Evolutionary conservation across 768 basidiomycete genomes (phyloP).

Genomic region (Pleurotus pulmonarius): DNA sequence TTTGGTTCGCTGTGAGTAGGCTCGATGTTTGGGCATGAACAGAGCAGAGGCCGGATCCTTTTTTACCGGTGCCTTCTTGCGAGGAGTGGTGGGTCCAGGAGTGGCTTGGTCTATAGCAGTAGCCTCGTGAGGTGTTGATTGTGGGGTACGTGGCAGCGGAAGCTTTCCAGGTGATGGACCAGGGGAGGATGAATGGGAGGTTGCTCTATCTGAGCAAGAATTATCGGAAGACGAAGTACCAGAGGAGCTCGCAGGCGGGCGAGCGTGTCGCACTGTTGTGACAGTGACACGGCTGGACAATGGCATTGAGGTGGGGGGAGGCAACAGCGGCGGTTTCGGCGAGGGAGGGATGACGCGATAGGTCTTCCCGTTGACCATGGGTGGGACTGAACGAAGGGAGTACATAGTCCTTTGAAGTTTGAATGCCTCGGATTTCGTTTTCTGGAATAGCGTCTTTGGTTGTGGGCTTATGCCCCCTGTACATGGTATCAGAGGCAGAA

Average conservation of each 20-base stretch:
- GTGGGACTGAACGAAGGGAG: conserved; percentile 47
- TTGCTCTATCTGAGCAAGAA: background rate
- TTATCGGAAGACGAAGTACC: conserved; percentile 1
- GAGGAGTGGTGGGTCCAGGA: background rate
- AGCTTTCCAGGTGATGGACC: background rate
- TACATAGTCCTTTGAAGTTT: conserved; percentile 64
- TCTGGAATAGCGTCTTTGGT: conserved; percentile 75
- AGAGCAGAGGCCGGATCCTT: conserved; percentile 59
- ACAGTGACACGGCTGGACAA: conserved; percentile 43
- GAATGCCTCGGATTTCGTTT: conserved; percentile 67
- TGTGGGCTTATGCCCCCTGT: conserved; percentile 34
- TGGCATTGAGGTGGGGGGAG: conserved; percentile 23
- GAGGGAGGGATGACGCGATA: conserved; percentile 37
- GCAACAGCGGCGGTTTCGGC: conserved; percentile 29
- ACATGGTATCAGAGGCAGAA: conserved; percentile 10
- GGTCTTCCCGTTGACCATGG: conserved; percentile 45
- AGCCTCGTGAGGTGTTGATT: conserved; percentile 22
- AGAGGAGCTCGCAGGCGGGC: conserved; percentile 12
- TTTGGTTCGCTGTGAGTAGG: conserved; percentile 42
- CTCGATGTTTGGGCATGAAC: conserved; percentile 77
- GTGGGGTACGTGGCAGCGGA: conserved; percentile 11
- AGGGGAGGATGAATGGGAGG: background rate
- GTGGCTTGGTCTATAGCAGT: background rate
- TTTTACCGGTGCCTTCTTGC: conserved; percentile 32
- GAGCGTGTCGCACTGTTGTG: conserved; percentile 40